Base-by-base conservation (phyloP, 2,329 filamentous ascomycete genomes). In the Xylaria sp. region DNA sequence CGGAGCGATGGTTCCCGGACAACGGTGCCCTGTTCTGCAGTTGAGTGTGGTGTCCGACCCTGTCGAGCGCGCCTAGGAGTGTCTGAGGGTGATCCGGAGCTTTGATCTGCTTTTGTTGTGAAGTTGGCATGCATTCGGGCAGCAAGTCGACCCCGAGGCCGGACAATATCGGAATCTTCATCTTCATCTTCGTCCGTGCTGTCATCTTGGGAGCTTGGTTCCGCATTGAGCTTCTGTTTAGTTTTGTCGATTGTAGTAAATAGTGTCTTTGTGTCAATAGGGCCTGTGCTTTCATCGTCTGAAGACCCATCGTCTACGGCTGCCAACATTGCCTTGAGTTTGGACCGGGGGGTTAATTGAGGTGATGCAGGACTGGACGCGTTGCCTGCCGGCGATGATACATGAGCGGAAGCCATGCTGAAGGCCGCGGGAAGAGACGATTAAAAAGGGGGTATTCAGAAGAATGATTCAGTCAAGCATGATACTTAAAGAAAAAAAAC, bases 251-350 rank as follows among this genome's bases (percentile, higher is more conserved):
- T 68, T 21, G 71, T 51, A 48, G 75, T 73, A 66, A 77, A 76
- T 5, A 78, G 61, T 4, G 71, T 40, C 57, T 75, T 75, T 2
- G 69, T 57, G 50, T 75, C 71, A 51, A 77, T 75, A 55, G 74
- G 71, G 4, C 65, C 63, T 2, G 62, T 73, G 51, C 53, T 70
- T 12, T 80, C 78, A n/a, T 85, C 83, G 10, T 86, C 86, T 12
- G 70, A 72, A 9, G 85, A 86, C 68, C 79, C 82, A 61, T 73
- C 69, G 50, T 86, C 84, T 12, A 88, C 78, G 0, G 81, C 79
- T 32, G 84, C 87, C 29, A 89, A 75, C 60, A 89, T 78, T 23
- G 86, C 86, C 72, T 80, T 82, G 59, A 90, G 82, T 72, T 88
- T 90, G 23, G 88, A 85, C 48, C 80, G 81, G 5, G 87, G 87